Evolutionary conservation across 2,329 filamentous ascomycete genomes (phyloP).

Genomic region (Trichoderma asperellum): DNA sequence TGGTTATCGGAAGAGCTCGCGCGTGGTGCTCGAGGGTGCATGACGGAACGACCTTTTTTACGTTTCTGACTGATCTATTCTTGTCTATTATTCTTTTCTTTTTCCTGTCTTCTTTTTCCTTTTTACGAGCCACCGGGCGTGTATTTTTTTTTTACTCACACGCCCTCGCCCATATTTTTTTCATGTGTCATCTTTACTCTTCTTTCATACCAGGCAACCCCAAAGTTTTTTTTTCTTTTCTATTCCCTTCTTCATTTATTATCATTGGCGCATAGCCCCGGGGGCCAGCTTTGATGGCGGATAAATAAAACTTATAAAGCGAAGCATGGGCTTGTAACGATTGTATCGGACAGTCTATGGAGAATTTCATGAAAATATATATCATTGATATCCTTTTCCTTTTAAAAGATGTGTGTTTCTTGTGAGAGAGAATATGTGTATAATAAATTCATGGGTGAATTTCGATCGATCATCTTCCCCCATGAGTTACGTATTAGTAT

Average conservation of each 20-base stretch:
- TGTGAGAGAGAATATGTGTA: not conserved
- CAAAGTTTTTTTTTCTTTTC: not conserved
- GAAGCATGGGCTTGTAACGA: constrained; percentile 5
- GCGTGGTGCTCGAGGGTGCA: constrained; percentile 55
- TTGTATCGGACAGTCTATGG: not conserved
- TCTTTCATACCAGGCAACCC: not conserved
- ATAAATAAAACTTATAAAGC: constrained; percentile 6
- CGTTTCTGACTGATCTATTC: constrained; percentile 20
- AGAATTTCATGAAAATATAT: not conserved
- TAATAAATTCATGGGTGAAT: not conserved
- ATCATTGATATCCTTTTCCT: constrained; percentile 15
- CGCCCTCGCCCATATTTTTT: not conserved
- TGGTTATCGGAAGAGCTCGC: constrained; percentile 57
- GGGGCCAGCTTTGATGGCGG: constrained; percentile 13
- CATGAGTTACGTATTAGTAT: constrained; percentile 19
- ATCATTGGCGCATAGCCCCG: constrained; percentile 20
- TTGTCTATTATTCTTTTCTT: constrained; percentile 6
- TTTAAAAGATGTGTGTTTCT: not conserved
- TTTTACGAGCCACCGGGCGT: not conserved
- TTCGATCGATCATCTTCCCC: not conserved
- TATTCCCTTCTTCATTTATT: constrained; percentile 17
- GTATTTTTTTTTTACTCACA: not conserved
- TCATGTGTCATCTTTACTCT: constrained; percentile 15
- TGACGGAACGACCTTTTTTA: constrained; percentile 9
- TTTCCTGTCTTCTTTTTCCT: not conserved